These are phyloP conservation scores for Schizophyllum commune DNA, from an alignment of 1,284 basidiomycete genomes.

Conservation along the genomic window DNA sequence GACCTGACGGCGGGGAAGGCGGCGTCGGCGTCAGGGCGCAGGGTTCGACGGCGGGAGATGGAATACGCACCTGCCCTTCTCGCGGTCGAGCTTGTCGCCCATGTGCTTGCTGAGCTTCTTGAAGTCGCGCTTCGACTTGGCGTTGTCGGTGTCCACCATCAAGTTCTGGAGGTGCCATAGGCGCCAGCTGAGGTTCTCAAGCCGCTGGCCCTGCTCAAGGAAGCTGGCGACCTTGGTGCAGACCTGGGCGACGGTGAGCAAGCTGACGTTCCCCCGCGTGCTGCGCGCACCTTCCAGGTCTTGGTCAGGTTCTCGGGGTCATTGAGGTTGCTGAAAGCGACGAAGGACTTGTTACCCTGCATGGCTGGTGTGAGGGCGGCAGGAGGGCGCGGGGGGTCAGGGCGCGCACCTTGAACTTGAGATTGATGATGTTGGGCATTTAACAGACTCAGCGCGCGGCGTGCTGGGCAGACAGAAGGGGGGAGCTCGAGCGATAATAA, in stretches of 20 bases:
- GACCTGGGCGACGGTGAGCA: constrained; percentile 37
- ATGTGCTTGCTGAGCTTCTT: constrained; percentile 77
- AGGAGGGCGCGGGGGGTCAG: constrained; percentile 2
- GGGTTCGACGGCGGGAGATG: constrained; percentile 16
- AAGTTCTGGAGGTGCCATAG: constrained; percentile 83
- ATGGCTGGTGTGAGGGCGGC: constrained; percentile 15
- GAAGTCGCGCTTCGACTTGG: constrained; percentile 79
- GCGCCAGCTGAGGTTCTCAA: constrained; percentile 82
- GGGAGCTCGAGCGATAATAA: too few relatives aligned
- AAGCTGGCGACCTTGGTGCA: constrained; percentile 80
- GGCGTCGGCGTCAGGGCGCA: constrained; percentile 25
- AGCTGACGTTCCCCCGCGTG: constrained; percentile 5
- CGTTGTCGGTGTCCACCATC: constrained; percentile 81
- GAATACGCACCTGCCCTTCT: constrained; percentile 67
- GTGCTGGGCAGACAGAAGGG: too few relatives aligned
- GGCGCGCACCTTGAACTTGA: constrained; percentile 72
- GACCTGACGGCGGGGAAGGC: constrained; percentile 52
- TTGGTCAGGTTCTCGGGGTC: constrained; percentile 75
- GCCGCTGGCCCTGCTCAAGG: constrained; percentile 78
- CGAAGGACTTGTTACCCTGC: constrained; percentile 85
- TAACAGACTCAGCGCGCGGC: neutral
- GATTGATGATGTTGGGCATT: constrained; percentile 79
- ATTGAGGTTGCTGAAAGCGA: constrained; percentile 78
- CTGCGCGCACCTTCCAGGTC: constrained; percentile 69
- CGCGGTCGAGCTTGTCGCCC: constrained; percentile 82